Evolutionary conservation across 768 basidiomycete genomes (phyloP).

Genomic region (Lentinula boryana): DNA sequence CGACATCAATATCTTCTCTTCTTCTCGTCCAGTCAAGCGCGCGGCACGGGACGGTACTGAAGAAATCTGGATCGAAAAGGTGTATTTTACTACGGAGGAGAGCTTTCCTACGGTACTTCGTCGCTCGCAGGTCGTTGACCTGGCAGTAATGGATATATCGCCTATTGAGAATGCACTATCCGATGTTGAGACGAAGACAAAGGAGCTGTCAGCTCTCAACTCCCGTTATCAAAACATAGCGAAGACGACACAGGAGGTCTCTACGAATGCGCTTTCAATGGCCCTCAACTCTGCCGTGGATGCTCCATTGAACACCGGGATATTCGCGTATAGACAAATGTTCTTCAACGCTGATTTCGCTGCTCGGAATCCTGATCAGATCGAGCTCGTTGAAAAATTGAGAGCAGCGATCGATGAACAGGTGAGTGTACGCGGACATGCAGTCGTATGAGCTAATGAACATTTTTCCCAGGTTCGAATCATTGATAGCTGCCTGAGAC

Average conservation of each 20-base stretch:
- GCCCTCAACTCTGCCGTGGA: conserved; percentile 85
- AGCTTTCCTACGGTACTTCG: conserved; percentile 88
- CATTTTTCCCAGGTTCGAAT: conserved; percentile 50
- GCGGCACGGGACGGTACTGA: conserved; percentile 57
- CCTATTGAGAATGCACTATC: conserved; percentile 79
- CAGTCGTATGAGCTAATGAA: not conserved
- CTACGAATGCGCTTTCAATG: conserved; percentile 82
- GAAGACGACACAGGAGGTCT: conserved; percentile 65
- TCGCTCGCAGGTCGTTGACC: conserved; percentile 76
- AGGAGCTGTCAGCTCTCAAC: conserved; percentile 65
- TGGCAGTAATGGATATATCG: conserved; percentile 71
- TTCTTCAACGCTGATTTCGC: conserved; percentile 75
- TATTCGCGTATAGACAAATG: conserved; percentile 67
- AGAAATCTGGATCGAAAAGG: conserved; percentile 87
- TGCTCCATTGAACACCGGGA: conserved; percentile 68
- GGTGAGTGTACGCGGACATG: conserved; percentile 32
- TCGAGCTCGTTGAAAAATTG: conserved; percentile 66
- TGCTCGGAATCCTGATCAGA: conserved; percentile 61
- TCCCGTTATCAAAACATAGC: conserved; percentile 72
- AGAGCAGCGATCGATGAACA: conserved; percentile 76
- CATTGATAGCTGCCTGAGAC: conserved; percentile 76
- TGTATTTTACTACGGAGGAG: conserved; percentile 79
- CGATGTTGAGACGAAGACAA: conserved; percentile 77
- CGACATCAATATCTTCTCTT: conserved; percentile 79
- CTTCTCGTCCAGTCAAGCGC: conserved; percentile 62